These are phyloP conservation scores for Trichosanthes truncata DNA, from an alignment of 306 rosid genomes.

Conservation along the genomic window DNA sequence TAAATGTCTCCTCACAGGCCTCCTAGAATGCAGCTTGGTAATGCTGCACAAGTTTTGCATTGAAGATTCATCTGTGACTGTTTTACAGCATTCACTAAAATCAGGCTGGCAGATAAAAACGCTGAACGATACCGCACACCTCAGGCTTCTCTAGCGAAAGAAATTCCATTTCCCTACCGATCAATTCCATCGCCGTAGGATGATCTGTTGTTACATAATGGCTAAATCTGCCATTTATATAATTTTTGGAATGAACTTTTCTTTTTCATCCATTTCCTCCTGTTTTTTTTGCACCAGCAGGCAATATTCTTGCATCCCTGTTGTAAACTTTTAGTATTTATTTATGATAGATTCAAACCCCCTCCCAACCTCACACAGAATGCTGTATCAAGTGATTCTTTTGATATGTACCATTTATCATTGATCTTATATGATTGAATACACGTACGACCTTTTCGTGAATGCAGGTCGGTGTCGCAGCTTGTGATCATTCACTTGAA, in stretches of 20 bases:
- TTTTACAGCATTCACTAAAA: constrained; percentile 85
- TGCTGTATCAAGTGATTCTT: constrained; percentile 37
- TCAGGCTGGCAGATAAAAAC: constrained; percentile 96
- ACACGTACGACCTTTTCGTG: no score
- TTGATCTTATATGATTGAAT: constrained; percentile 7
- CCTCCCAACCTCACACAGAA: not conserved
- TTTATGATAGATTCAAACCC: constrained; percentile 6
- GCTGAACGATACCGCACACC: constrained; percentile 84
- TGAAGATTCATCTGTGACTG: constrained; percentile 91
- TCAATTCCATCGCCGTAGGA: not conserved
- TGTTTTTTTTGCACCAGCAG: not conserved
- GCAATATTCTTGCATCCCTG: not conserved
- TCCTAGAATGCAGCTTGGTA: constrained; percentile 81
- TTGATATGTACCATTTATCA: constrained; percentile 35
- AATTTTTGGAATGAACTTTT: constrained; percentile 3
- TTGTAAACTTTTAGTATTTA: not conserved
- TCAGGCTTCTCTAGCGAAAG: constrained; percentile 64
- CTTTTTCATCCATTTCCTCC: not conserved
- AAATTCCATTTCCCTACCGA: not conserved
- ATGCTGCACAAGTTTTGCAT: constrained; percentile 81
- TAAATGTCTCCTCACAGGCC: constrained; percentile 81
- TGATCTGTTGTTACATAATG: not conserved
- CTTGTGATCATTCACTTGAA: not conserved
- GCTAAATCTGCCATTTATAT: constrained; percentile 4
- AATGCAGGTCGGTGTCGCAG: not conserved